These are phyloP conservation scores for Pseudocohnilembus persalinus DNA, from an alignment of 169 alveolate species.

Conservation along the genomic window DNA sequence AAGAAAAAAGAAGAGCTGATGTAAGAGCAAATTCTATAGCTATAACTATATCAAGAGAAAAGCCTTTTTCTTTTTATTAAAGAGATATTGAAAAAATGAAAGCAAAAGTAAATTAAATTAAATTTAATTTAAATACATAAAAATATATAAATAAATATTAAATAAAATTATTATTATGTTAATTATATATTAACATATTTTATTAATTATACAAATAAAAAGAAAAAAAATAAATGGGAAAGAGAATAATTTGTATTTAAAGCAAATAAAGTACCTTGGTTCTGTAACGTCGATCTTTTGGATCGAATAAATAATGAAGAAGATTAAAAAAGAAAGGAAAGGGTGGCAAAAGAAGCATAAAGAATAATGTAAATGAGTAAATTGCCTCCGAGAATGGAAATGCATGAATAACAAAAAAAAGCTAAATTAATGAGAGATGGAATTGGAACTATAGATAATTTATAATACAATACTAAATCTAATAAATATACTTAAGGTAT, in stretches of 20 bases:
- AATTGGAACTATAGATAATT: neutral
- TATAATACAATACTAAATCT: neutral
- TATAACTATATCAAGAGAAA: constrained; percentile 45
- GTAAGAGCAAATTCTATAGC: constrained; percentile 52
- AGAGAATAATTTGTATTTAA: constrained; percentile 53
- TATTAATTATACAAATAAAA: neutral
- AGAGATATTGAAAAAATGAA: constrained; percentile 45
- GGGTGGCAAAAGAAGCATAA: constrained; percentile 68
- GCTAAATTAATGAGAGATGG: constrained; percentile 14
- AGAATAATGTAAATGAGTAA: constrained; percentile 55
- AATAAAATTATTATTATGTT: too few species aligned
- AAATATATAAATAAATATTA: too few species aligned
- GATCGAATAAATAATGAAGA: constrained; percentile 56
- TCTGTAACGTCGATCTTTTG: constrained; percentile 57
- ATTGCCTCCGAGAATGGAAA: constrained; percentile 78
- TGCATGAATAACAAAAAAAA: constrained; percentile 69
- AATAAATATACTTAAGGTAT: neutral
- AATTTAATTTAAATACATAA: too few species aligned
- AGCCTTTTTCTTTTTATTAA: constrained; percentile 62
- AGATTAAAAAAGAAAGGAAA: constrained; percentile 63
- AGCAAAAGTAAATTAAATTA: constrained; percentile 3
- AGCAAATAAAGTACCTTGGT: constrained; percentile 76
- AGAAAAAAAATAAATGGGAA: constrained; percentile 28
- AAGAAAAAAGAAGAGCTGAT: constrained; percentile 58
- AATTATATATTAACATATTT: constrained; percentile 11